Base-by-base conservation (phyloP, 805 yeast species). In the Candida silvicultrix region DNA sequence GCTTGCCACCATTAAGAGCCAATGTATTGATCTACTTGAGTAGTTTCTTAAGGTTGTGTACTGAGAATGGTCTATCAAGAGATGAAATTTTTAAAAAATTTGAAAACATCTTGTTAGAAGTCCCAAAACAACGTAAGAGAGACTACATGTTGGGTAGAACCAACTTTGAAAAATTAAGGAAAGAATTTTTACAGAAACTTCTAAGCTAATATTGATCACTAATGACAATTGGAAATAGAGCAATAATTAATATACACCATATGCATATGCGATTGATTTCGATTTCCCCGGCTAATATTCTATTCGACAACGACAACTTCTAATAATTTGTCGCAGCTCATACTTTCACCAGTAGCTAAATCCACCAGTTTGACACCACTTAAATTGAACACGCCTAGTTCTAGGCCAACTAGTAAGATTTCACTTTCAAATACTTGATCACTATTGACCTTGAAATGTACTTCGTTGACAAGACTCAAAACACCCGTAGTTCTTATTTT, bases 301-400 rank as follows among this genome's bases (percentile, higher is more conserved):
- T 43, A 48, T 38, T 57, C 59, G 20, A 59, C 56, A 7, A 85
- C 88, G 46, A 81, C 73, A 2, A 86, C 85, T 54, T 85, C 89
- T 34, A 86, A 68, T 44, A 85, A 65, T 47, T 78, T 74, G 1
- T 89, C 89, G 58, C 86, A 82, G 49, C 81, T 89, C 50, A 81
- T 71, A 2, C 79, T 75, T 46, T 85, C 90, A 3, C 90, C 88
- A 18, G 80, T 73, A 34, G 60, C 56, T 11, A 79, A 66, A 56
- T 86, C 95, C 41, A 81, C 72, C 14, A 87, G 68, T 47, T 75
- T 75, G n/a, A 84, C 72, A 2, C 86, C 89, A 45, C 75, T 80
- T 19, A 87, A 63, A 39, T 77, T 75, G 58, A 75, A 81, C 8
- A 82, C 71, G 0, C 95, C 95, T 51, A 72, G 70, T 38, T 80